These are phyloP conservation scores for Rhypophila decipiens DNA, from an alignment of 495 filamentous ascomycete genomes.

Conservation along the genomic window DNA sequence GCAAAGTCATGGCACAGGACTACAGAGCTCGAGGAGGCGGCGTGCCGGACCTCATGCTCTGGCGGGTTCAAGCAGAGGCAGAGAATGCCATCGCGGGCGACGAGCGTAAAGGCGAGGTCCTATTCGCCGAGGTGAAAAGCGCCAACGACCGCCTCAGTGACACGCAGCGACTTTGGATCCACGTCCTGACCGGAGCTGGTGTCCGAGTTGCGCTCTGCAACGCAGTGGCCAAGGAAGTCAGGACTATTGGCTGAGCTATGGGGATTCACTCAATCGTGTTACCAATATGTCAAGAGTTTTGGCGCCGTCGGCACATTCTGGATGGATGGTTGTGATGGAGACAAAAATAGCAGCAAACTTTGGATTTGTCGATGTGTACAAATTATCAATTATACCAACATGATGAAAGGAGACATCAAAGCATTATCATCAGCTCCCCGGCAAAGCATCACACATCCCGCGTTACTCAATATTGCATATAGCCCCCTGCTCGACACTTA, in stretches of 20 bases:
- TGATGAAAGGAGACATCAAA: no score
- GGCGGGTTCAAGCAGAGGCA: constrained; percentile 45
- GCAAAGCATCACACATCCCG: no score
- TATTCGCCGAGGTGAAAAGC: constrained; percentile 90
- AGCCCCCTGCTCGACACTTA: no score
- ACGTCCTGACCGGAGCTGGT: constrained; percentile 79
- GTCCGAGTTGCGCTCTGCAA: constrained; percentile 84
- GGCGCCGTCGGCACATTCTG: no score
- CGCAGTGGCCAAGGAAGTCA: constrained; percentile 70
- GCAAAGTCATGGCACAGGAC: constrained; percentile 92
- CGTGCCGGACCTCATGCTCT: constrained; percentile 89
- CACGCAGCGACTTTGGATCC: constrained; percentile 94
- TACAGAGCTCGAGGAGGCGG: constrained; percentile 81
- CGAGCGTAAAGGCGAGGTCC: constrained; percentile 54
- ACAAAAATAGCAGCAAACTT: no score
- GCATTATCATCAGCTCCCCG: no score
- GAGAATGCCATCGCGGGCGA: neutral
- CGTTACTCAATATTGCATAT: no score
- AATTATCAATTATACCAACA: no score
- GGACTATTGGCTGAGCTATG: constrained; percentile 22
- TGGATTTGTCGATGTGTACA: no score
- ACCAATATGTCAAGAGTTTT: no score
- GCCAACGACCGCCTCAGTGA: constrained; percentile 95
- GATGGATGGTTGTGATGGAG: no score
- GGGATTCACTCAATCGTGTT: no score